phyloP scores from a whole-genome alignment of 2,329 filamentous ascomycete genomes.

The Aspergillus persii region DNA sequence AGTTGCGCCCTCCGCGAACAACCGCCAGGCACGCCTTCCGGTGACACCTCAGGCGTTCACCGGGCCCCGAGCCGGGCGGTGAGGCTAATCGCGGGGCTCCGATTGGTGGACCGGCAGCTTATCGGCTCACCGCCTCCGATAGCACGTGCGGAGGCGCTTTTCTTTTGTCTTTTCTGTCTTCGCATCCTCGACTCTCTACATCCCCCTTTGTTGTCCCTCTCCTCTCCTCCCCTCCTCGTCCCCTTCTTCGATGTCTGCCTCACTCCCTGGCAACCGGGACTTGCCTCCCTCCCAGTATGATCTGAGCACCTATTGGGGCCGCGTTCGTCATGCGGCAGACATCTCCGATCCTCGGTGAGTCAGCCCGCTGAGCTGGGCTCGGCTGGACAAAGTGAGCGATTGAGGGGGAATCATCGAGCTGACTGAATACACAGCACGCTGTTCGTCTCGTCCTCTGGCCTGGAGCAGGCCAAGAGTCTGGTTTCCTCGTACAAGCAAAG shows the following conservation, averaged over 20 bases:
- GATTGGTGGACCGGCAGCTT: constrained; percentile 24
- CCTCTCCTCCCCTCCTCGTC: neutral
- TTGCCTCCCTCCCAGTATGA: constrained; percentile 91
- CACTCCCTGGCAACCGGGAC: constrained; percentile 68
- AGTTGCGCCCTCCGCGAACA: neutral
- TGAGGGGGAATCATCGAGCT: constrained; percentile 4
- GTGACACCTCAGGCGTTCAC: neutral
- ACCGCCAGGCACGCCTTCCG: neutral
- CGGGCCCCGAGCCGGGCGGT: constrained; percentile 9
- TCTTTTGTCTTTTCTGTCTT: constrained; percentile 8
- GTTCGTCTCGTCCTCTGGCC: constrained; percentile 70
- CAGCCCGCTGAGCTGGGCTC: neutral
- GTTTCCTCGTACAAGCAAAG: constrained; percentile 85
- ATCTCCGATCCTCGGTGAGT: constrained; percentile 94
- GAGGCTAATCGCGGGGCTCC: constrained; percentile 1
- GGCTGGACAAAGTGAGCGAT: neutral
- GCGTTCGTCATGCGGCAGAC: constrained; percentile 83
- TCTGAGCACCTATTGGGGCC: constrained; percentile 88
- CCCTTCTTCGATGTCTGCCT: constrained; percentile 54
- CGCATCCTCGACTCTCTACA: neutral
- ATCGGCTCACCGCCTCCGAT: constrained; percentile 39
- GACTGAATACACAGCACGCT: constrained; percentile 64
- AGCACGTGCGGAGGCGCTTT: constrained; percentile 10
- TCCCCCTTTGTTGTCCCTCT: neutral
- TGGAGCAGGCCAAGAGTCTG: constrained; percentile 81